Evolutionary conservation across 2,329 filamentous ascomycete species (phyloP).

Genomic region (Botrytis tulipae): DNA sequence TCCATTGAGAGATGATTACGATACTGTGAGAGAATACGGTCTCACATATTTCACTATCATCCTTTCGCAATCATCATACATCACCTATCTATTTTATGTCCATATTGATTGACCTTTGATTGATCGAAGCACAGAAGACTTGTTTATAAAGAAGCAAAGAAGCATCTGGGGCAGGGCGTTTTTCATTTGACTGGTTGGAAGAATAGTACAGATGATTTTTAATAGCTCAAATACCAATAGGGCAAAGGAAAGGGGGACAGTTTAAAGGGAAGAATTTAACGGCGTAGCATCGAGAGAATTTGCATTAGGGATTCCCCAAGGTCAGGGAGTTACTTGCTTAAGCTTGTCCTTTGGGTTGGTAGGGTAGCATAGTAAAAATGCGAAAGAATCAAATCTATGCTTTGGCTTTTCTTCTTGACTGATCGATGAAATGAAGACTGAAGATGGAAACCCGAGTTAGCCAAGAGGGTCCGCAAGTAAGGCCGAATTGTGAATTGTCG

Average conservation of each 20-base stretch:
- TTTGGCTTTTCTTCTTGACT: not conserved
- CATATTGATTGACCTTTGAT: constrained; percentile 8
- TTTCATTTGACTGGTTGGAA: constrained; percentile 4
- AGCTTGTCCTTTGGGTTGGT: constrained; percentile 1
- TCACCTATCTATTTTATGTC: constrained; percentile 3
- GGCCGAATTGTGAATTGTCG: not conserved
- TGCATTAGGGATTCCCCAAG: constrained; percentile 15
- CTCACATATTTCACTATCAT: constrained; percentile 1
- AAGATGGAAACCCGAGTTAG: not conserved
- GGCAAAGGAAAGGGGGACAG: not conserved
- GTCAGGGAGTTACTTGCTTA: constrained; percentile 11
- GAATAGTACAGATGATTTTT: constrained; percentile 10
- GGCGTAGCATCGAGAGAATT: constrained; percentile 8
- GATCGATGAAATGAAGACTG: not conserved
- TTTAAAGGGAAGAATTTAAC: constrained; percentile 5
- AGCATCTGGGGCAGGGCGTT: constrained; percentile 14
- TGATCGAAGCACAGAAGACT: constrained; percentile 5
- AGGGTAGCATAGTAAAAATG: constrained; percentile 12
- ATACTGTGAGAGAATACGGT: not conserved
- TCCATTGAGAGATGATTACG: not conserved
- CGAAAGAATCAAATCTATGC: not conserved
- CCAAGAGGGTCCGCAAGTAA: not conserved
- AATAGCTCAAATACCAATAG: not conserved
- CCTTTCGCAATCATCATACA: not conserved
- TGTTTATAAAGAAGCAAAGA: constrained; percentile 15